Base-by-base conservation (phyloP, 2,329 filamentous ascomycete genomes). In the Basipetospora chlamydospora region DNA sequence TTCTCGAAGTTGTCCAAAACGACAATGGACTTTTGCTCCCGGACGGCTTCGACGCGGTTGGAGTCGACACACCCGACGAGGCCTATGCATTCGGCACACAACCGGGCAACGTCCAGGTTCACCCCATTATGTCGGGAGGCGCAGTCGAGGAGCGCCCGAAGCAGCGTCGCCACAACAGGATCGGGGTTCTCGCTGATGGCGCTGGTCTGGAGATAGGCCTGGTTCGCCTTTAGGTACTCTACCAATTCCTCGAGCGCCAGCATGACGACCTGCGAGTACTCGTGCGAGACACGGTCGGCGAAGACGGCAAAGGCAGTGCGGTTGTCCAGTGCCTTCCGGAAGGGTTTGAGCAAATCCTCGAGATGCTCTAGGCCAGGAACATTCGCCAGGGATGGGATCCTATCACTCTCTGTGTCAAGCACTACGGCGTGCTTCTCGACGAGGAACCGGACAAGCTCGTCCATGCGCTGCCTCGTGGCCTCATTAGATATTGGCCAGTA, bases 51-150 rank as follows among this genome's bases (percentile, higher is more conserved):
- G 2, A 95, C 73, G 41, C 83, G 76, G 49, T 93, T 94, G 2
- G 88, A 80, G 54, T 98, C 92, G 16, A 98, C 61, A 44, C 87
- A 94, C 6, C 92, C 90, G 37, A 98, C 76, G 15, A 92, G 67
- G 0, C 92, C 92, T 26, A 98, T 66, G 44, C 84, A 90, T 49
- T 81, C 75, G 11, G 85, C 80, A 42, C 83, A 85, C 3, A 92
- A 63, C 13, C 73, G 64, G 35, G 77, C 68, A 38, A 96, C 81
- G 10, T 75, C 72, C 6, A 64, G 54, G 28, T 81, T 70, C 10
- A 68, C 65, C 35, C 73, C 70, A 44, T 78, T 82, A 55, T 90
- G 90, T 43, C 80, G 85, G 38, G 86, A 74, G 34, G 79, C 80
- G 35, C 83, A 87, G 57, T 96, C 87, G 8, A 99, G 69, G 9